Base-by-base conservation (phyloP, 2,329 filamentous ascomycete genomes). In the Huntiella savannae region DNA sequence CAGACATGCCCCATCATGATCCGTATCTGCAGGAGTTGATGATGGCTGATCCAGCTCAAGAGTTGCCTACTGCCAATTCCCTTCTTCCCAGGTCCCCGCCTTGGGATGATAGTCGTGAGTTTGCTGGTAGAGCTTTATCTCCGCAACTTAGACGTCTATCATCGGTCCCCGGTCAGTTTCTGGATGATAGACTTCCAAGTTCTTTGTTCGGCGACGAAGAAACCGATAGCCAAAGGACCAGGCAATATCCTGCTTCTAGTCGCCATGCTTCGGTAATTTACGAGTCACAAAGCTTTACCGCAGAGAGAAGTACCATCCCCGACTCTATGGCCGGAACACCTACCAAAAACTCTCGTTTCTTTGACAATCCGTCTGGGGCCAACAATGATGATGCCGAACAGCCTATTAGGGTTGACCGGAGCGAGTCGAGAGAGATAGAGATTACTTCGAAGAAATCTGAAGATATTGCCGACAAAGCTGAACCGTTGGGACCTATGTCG, bases 181-280 rank as follows among this genome's bases (percentile, higher is more conserved):
- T 49, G 10, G 43, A 46, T 17, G 43, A 49, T 16, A 34, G 45
- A 8, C 33, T 50, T 12, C 48, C 48, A n/a, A 50, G 48, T 11
- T 50, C 48, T 15, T 33, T 50, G 33, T 37, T 46, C 8, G 36
- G 17, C 3, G 35, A 15, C 4, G 48, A 50, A 16, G 48, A 47
- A 8, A 44, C 45, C 6, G 48, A 50, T 16, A 50, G 48, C 19
- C 48, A 50, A 22, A 45, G 36, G 32, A 50, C 48, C 5, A 12
- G 48, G 28, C 34, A 16, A 13, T 40, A 34, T 4, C 19, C 38
- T 22, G 19, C 44, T 12, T 33, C 38, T 13, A 49, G 47, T 38
- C 11, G 13, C 6, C 8, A 16, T n/a, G 12, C 12, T 12, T 36
- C 34, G 7, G 34, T 16, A 11, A n/a, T 16, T 36, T 36, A 36